These are phyloP conservation scores for Mrakia blollopis DNA, from an alignment of 768 basidiomycete genomes.

Conservation along the genomic window DNA sequence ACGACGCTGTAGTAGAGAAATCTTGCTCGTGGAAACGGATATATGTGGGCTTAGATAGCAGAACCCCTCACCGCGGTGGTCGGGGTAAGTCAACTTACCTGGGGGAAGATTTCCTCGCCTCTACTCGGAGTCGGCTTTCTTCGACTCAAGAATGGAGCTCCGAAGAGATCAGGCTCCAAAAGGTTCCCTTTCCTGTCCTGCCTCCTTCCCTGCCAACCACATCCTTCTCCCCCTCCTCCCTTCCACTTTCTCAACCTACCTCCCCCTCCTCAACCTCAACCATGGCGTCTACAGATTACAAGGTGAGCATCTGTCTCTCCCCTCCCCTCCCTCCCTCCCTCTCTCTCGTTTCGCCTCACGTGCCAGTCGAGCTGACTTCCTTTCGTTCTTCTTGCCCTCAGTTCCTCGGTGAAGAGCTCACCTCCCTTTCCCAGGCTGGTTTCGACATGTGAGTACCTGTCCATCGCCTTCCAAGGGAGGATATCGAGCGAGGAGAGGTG, in stretches of 20 bases:
- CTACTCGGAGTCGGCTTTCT: too few relatives aligned
- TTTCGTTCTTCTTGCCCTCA: conserved; percentile 42
- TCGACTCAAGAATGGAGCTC: too few relatives aligned
- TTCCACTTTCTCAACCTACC: neutral
- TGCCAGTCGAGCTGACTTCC: neutral
- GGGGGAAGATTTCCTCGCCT: too few relatives aligned
- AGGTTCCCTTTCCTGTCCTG: neutral
- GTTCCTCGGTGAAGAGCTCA: conserved; percentile 86
- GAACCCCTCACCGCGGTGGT: too few relatives aligned
- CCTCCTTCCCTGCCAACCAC: neutral
- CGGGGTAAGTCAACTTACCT: too few relatives aligned
- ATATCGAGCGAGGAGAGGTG: neutral
- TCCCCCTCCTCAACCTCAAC: neutral
- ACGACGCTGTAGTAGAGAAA: too few relatives aligned
- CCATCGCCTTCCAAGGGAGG: neutral
- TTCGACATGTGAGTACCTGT: conserved; percentile 69
- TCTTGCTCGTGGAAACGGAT: too few relatives aligned
- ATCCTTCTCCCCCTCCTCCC: neutral
- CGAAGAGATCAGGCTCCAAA: too few relatives aligned
- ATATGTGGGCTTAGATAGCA: too few relatives aligned
- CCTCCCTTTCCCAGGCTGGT: conserved; percentile 97
- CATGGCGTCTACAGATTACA: conserved; percentile 14
- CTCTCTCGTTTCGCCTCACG: neutral
- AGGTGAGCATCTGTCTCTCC: neutral
- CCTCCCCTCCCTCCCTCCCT: neutral